Base-by-base conservation (phyloP, 1,139 yeast genomes). In the Kluyveromyces sp. region DNA sequence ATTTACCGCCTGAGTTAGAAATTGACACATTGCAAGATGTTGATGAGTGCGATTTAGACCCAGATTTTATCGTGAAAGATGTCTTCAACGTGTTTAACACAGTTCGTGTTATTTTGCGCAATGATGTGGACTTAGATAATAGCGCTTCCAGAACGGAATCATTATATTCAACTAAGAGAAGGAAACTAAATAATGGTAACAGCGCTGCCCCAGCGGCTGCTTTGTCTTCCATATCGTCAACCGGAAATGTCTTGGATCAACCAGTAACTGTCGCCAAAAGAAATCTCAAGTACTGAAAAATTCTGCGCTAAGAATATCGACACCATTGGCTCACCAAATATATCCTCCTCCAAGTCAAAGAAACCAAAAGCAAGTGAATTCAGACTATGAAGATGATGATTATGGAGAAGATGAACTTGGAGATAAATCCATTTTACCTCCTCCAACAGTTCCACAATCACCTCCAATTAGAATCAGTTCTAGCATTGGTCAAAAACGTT, bases 21-120 rank as follows among this genome's bases (percentile, higher is more conserved):
- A 76, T 85, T 35, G 67, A 73, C 26, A 74, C 77, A 43, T 65
- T 84, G 7, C 92, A 84, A 58, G 90, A 85, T 60, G 63, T 65
- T 31, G 75, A 78, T 49, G 72, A 73, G 50, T 83, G 89, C 56
- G 95, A 86, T 60, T 66, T 86, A 53, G 95, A 85, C 61, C 88
- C 89, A 0, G 95, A 84, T 49, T 85, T 79, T 54, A 52, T 64
- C 3, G 81, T 80, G 0, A 73, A 73, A 6, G 87, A 83, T 54
- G 80, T 83, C 5, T 82, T 85, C 57, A 68, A 72, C 29, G 48
- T 53, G 4, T 79, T 77, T 38, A 81, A 78, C 51, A 64, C 75
- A 3, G 70, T 84, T 15, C 67, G 82, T 43, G 81, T 82, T 1
- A 58, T 81, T 3, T 69, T 80, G n/a, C 65, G 66, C 30, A 70